Evolutionary conservation across 1,284 basidiomycete species (phyloP).

Genomic region (Peniophora sp.): DNA sequence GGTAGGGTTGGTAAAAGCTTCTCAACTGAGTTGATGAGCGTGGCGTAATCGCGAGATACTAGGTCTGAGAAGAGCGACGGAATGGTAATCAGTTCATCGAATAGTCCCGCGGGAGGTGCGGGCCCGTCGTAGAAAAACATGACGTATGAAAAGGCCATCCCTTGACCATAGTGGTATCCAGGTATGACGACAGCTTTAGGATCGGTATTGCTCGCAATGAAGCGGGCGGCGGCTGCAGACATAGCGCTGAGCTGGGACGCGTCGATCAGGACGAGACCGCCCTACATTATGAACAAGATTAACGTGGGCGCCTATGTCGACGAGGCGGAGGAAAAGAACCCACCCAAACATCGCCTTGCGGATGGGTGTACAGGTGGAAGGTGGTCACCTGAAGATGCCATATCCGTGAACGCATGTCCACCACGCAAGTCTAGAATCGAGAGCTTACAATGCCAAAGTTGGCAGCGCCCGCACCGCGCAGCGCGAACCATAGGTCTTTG

Average conservation of each 20-base stretch:
- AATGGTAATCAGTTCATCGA: constrained; percentile 38
- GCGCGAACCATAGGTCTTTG: constrained; percentile 36
- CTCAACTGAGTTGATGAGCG: constrained; percentile 11
- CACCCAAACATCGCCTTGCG: constrained; percentile 9
- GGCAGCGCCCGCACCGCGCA: constrained; percentile 5
- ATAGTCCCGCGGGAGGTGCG: constrained; percentile 36
- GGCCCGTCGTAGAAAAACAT: constrained; percentile 44
- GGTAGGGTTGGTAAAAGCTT: not conserved
- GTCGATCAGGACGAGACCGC: not conserved
- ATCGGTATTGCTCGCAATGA: not conserved
- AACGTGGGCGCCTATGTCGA: not conserved
- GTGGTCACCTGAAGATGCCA: constrained; percentile 1
- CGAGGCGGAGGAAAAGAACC: not conserved
- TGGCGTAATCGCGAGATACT: constrained; percentile 27
- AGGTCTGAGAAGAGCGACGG: constrained; percentile 6
- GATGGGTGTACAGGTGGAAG: constrained; percentile 1
- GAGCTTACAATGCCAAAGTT: constrained; percentile 4
- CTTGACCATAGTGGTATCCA: not conserved
- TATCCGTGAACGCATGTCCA: too few relatives aligned
- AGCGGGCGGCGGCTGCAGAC: not conserved
- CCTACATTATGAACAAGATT: not conserved
- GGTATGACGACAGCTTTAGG: not conserved
- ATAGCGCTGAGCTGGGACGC: not conserved
- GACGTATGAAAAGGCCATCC: not conserved
- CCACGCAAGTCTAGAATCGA: not conserved